These are phyloP conservation scores for Aspergillus sp. DNA, from an alignment of 2,329 filamentous ascomycete genomes.

Conservation along the genomic window DNA sequence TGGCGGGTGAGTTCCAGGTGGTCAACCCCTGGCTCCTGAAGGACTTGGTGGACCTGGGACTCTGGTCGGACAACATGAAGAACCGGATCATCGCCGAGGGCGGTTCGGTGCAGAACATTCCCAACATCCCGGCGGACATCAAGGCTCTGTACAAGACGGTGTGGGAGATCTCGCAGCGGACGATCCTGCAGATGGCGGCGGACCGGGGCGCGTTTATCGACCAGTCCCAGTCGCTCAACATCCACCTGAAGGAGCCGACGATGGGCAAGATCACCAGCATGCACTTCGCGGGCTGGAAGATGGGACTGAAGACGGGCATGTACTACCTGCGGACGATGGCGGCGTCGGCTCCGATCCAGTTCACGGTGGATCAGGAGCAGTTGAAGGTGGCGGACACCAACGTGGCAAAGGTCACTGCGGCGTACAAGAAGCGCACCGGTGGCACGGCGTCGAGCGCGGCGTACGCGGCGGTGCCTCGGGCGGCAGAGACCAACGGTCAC, in stretches of 20 bases:
- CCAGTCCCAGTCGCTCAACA: constrained; percentile 98
- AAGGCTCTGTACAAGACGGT: constrained; percentile 99
- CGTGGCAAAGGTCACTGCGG: constrained; percentile 60
- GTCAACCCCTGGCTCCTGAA: constrained; percentile 99
- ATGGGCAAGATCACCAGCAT: constrained; percentile 99
- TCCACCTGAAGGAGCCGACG: constrained; percentile 97
- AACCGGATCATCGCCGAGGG: constrained; percentile 98
- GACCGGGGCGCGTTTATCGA: constrained; percentile 98
- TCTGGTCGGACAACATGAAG: constrained; percentile 99
- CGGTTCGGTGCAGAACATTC: constrained; percentile 93
- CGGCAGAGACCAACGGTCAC: constrained; percentile 63
- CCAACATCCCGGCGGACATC: constrained; percentile 92
- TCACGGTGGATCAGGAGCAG: constrained; percentile 96
- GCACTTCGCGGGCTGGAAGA: constrained; percentile 99
- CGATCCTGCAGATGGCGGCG: constrained; percentile 94
- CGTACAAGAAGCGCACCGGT: constrained; percentile 68
- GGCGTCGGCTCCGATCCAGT: constrained; percentile 94
- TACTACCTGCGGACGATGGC: constrained; percentile 99
- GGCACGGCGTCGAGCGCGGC: constrained; percentile 58
- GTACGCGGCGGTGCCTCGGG: constrained; percentile 62
- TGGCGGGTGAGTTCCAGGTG: constrained; percentile 98
- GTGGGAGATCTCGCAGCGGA: constrained; percentile 97
- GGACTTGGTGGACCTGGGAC: constrained; percentile 93
- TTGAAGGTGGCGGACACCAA: constrained; percentile 84
- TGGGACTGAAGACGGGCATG: constrained; percentile 99